phyloP scores from a whole-genome alignment of 192 early-diverging fungal species.

The Podila minutissima region DNA sequence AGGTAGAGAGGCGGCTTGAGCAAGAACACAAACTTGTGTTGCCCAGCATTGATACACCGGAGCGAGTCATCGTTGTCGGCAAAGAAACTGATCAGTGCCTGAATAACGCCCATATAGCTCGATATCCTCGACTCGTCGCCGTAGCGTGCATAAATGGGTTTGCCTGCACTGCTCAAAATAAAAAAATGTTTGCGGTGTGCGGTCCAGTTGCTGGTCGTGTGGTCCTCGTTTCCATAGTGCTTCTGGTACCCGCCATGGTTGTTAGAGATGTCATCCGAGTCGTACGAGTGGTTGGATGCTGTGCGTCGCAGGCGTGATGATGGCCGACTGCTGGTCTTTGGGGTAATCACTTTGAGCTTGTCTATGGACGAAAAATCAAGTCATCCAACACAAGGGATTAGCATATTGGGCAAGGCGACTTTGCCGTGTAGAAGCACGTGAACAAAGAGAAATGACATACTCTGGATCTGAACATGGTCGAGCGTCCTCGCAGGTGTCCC shows the following conservation, averaged over 20 bases:
- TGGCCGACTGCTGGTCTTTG: slow-evolving; percentile 15
- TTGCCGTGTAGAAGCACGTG: not conserved
- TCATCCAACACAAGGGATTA: not conserved
- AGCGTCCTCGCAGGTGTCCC: slow-evolving; percentile 14
- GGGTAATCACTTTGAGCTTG: slow-evolving; percentile 32
- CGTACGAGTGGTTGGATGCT: slow-evolving; percentile 31
- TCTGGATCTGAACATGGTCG: slow-evolving; percentile 27
- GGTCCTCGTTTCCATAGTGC: slow-evolving; percentile 43
- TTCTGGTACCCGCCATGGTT: slow-evolving; percentile 49
- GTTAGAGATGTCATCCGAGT: slow-evolving; percentile 49
- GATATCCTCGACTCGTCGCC: slow-evolving; percentile 92
- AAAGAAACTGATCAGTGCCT: slow-evolving; percentile 90
- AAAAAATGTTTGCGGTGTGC: slow-evolving; percentile 87
- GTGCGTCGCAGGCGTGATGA: slow-evolving; percentile 19
- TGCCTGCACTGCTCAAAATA: slow-evolving; percentile 92
- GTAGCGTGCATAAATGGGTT: slow-evolving; percentile 94
- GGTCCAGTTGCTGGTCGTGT: slow-evolving; percentile 58
- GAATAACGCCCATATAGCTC: slow-evolving; percentile 88
- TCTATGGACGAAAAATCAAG: not conserved
- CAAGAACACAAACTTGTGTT: slow-evolving; percentile 85
- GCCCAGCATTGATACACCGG: slow-evolving; percentile 74
- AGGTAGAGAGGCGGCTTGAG: slow-evolving; percentile 85
- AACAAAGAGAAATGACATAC: not conserved
- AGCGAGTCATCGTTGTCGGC: slow-evolving; percentile 78
- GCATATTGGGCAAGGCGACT: not conserved